Conservation (phyloP, 768 basidiomycete genomes). For the Chalciporus pseudorubinellus region DNA sequence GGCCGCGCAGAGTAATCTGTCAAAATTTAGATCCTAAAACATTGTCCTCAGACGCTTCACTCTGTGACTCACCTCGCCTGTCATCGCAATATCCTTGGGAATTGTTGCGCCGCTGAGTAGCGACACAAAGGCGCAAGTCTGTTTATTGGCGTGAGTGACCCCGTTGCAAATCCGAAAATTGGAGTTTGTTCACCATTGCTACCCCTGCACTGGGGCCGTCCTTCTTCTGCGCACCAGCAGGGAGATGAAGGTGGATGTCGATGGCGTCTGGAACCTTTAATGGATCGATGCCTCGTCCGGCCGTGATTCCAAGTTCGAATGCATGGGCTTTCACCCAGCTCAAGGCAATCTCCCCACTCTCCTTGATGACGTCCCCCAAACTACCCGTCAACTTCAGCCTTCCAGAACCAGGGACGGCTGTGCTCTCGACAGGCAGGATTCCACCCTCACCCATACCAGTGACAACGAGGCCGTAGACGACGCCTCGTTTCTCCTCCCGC, state of each 20-base stretch:
- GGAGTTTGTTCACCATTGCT: conserved; percentile 60
- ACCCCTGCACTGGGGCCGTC: conserved; percentile 91
- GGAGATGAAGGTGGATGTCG: conserved; percentile 87
- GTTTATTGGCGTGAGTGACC: conserved; percentile 3
- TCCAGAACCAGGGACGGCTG: conserved; percentile 72
- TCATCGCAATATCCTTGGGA: conserved; percentile 77
- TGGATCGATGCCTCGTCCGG: conserved; percentile 65
- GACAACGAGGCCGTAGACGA: conserved; percentile 87
- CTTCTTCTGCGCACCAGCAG: conserved; percentile 89
- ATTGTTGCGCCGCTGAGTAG: conserved; percentile 75
- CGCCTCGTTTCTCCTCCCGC: conserved; percentile 66
- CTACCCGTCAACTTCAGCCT: conserved; percentile 76
- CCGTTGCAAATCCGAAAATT: not conserved
- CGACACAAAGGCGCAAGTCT: conserved; percentile 86
- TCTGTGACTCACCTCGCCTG: conserved; percentile 64
- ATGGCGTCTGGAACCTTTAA: conserved; percentile 69
- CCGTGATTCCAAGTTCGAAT: conserved; percentile 76
- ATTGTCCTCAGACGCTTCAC: not conserved
- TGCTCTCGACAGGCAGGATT: conserved; percentile 82
- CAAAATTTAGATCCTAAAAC: not conserved
- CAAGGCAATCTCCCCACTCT: conserved; percentile 85
- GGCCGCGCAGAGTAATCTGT: conserved; percentile 79
- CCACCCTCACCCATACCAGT: conserved; percentile 86
- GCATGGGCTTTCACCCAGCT: conserved; percentile 91
- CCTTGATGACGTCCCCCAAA: conserved; percentile 88